phyloP scores from a whole-genome alignment of 495 filamentous ascomycete species.

The Hypoxylon fuscum region DNA sequence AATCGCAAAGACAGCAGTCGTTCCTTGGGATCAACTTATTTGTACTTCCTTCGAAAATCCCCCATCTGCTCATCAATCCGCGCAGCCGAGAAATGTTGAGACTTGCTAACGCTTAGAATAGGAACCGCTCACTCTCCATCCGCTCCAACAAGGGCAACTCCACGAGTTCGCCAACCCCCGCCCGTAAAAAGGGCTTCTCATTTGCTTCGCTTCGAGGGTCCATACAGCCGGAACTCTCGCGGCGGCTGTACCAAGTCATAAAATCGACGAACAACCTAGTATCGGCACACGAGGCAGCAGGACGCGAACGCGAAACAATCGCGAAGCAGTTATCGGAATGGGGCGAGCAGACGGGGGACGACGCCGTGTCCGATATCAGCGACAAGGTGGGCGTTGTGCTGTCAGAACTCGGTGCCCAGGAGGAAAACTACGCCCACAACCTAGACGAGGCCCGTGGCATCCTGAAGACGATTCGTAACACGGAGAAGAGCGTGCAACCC shows the following conservation, averaged over 20 bases:
- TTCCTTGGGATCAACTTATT: constrained; percentile 29
- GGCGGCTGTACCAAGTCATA: constrained; percentile 86
- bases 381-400: constrained; percentile 95
- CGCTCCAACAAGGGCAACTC: constrained; percentile 63
- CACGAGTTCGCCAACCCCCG: constrained; percentile 42
- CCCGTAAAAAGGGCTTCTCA: constrained; percentile 64
- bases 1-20: constrained; percentile 29
- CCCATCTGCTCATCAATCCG: neutral
- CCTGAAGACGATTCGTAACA: constrained; percentile 91
- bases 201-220: constrained; percentile 83
- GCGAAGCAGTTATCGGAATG: constrained; percentile 94
- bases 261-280: constrained; percentile 90
- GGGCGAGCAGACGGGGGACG: constrained; percentile 90
- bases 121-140: constrained; percentile 63
- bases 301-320: constrained; percentile 80
- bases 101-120: constrained; percentile 39
- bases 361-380: constrained; percentile 83
- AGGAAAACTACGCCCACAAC: constrained; percentile 84
- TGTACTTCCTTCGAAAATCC: constrained; percentile 41
- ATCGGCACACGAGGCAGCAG: constrained; percentile 81
- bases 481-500: constrained; percentile 91
- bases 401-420: constrained; percentile 90
- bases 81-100: neutral
- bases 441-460: constrained; percentile 82
- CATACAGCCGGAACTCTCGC: constrained; percentile 83